These are phyloP conservation scores for Lodderomyces margitis DNA, from an alignment of 1,139 yeast species.

Conservation along the genomic window DNA sequence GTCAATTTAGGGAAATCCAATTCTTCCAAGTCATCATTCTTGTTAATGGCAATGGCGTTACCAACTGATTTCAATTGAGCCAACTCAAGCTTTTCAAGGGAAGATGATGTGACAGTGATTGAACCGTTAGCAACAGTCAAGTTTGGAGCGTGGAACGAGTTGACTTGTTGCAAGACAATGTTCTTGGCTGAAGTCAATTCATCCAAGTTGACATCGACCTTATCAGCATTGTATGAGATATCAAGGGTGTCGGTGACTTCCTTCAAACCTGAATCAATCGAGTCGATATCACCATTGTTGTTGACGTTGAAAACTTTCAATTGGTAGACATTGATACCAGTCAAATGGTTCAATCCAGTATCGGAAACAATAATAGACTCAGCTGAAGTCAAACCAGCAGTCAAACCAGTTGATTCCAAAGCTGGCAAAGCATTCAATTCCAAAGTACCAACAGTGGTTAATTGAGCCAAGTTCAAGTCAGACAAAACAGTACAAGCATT, in stretches of 20 bases:
- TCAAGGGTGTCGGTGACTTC: conserved; percentile 72
- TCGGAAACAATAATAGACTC: conserved; percentile 75
- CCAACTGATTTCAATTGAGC: conserved; percentile 63
- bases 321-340: conserved; percentile 74
- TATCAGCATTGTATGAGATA: conserved; percentile 81
- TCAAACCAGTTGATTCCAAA: conserved; percentile 65
- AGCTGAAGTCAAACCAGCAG: conserved; percentile 73
- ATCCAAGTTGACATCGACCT: conserved; percentile 66
- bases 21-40: conserved; percentile 70
- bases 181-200: conserved; percentile 80
- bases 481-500: conserved; percentile 65
- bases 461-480: conserved; percentile 71
- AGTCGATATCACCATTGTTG: conserved; percentile 70
- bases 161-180: conserved; percentile 76
- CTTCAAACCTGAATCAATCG: conserved; percentile 70
- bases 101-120: conserved; percentile 69
- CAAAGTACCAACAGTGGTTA: conserved; percentile 78
- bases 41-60: conserved; percentile 72
- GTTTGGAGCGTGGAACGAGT: conserved; percentile 67
- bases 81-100: conserved; percentile 57
- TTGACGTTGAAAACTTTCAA: conserved; percentile 80
- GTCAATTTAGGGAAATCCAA: conserved; percentile 70
- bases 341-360: conserved; percentile 75
- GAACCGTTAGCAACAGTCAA: conserved; percentile 76
- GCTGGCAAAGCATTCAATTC: conserved; percentile 84